Percentiles rank a stretch among this genome's conserved stretches.
Conservation (phyloP, 2,329 filamentous ascomycete genomes). For the Penicillium sp. region DNA sequence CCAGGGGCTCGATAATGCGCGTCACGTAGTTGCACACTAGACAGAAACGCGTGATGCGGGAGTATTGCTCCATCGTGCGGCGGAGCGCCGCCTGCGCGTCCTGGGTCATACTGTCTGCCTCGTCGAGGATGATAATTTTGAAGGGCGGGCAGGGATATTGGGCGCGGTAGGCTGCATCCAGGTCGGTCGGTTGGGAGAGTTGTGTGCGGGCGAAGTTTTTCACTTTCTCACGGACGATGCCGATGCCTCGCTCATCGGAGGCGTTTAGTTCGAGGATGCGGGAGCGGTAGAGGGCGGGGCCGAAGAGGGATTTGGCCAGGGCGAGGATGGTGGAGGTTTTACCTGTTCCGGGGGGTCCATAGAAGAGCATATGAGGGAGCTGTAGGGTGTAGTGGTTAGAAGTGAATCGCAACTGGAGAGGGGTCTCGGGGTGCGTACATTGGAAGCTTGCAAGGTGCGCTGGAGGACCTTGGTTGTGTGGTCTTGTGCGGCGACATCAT, state of each 20-base stretch:
- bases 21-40: constrained; percentile 99
- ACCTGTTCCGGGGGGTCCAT: constrained; percentile 93
- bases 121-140: constrained; percentile 98
- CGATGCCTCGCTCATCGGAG: constrained; percentile 97
- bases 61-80: constrained; percentile 97
- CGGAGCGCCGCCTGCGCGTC: constrained; percentile 92
- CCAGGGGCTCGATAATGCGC: constrained; percentile 93
- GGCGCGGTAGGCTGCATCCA: constrained; percentile 64
- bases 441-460: constrained; percentile 90
- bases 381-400: constrained; percentile 37
- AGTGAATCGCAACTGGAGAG: background rate
- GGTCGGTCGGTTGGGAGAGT: constrained; percentile 75
- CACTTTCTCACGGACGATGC: constrained; percentile 95
- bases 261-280: constrained; percentile 99
- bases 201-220: constrained; percentile 98
- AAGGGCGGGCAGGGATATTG: constrained; percentile 94
- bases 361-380: constrained; percentile 99
- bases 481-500: constrained; percentile 95
- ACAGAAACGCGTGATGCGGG: constrained; percentile 94
- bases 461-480: constrained; percentile 93
- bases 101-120: constrained; percentile 98
- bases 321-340: constrained; percentile 98
- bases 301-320: constrained; percentile 95
- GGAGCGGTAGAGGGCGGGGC: constrained; percentile 87
- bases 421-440: constrained; percentile 57